Conservation (phyloP, 495 filamentous ascomycete species). For the Neurospora sp. region DNA sequence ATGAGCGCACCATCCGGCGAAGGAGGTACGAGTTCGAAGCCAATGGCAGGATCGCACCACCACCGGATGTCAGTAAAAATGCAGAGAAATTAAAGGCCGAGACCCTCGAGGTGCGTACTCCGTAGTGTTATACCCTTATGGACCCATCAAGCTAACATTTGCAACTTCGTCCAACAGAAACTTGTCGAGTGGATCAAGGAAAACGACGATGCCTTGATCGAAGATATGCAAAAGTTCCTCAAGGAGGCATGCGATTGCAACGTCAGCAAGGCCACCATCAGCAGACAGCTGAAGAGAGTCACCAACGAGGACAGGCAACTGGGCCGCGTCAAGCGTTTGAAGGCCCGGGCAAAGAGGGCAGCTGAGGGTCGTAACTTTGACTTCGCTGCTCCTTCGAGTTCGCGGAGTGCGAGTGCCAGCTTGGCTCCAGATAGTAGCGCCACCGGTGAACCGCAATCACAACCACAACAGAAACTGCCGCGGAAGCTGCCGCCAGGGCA, state of each 20-base stretch:
- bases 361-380: not conserved
- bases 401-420: constrained; percentile 5
- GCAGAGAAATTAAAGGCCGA: constrained; percentile 20
- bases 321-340: not conserved
- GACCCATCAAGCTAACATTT: not conserved
- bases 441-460: not conserved
- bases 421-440: not conserved
- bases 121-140: not conserved
- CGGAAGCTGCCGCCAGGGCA: not conserved
- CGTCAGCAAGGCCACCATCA: constrained; percentile 15
- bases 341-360: not conserved
- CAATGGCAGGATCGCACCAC: constrained; percentile 13
- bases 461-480: not conserved
- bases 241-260: constrained; percentile 11
- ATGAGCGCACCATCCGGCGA: constrained; percentile 17
- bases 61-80: constrained; percentile 19
- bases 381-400: not conserved
- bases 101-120: constrained; percentile 13
- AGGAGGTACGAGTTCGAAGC: constrained; percentile 13
- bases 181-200: constrained; percentile 18
- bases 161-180: constrained; percentile 8
- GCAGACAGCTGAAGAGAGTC: constrained; percentile 4
- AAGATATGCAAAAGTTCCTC: constrained; percentile 20
- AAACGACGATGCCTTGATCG: constrained; percentile 18
- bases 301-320: not conserved